phyloP scores from a whole-genome alignment of 805 yeast species.

The Brettanomyces bruxellensis region DNA sequence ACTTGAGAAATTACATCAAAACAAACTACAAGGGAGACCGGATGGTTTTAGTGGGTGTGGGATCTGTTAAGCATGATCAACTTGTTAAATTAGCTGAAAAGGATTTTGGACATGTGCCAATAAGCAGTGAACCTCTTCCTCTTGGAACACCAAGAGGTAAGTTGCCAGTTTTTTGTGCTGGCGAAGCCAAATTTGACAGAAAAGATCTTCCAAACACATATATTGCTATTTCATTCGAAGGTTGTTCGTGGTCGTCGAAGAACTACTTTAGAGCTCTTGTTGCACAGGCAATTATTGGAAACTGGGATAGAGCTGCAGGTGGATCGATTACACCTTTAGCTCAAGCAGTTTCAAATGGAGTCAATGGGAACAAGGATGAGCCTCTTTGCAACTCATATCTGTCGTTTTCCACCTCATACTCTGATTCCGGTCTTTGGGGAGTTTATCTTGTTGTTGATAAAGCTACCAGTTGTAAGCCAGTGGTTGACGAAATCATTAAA shows the following conservation, averaged over 20 bases:
- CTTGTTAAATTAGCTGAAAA: constrained; percentile 68
- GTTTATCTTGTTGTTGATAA: constrained; percentile 83
- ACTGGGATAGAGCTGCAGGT: constrained; percentile 93
- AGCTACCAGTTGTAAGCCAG: constrained; percentile 51
- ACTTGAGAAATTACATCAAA: constrained; percentile 69
- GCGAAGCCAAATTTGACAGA: constrained; percentile 79
- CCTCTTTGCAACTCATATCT: constrained; percentile 88
- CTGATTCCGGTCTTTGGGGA: constrained; percentile 98
- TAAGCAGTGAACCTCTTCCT: constrained; percentile 47
- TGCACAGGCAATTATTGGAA: constrained; percentile 93
- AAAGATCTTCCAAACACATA: constrained; percentile 80
- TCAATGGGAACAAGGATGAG: constrained; percentile 42
- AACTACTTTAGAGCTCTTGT: constrained; percentile 93
- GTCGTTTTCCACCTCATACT: constrained; percentile 95
- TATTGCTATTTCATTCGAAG: constrained; percentile 92
- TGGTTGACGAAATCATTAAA: constrained; percentile 64
- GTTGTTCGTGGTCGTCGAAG: constrained; percentile 94
- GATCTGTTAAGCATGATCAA: constrained; percentile 82
- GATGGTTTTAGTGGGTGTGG: constrained; percentile 97
- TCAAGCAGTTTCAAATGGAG: constrained; percentile 34
- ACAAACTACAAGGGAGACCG: constrained; percentile 92
- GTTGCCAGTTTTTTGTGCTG: constrained; percentile 73
- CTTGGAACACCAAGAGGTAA: constrained; percentile 69
- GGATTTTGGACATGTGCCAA: constrained; percentile 63
- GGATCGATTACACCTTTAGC: constrained; percentile 82